phyloP scores from a whole-genome alignment of 441 rosid genomes.

The Eutrema salsugineum region DNA sequence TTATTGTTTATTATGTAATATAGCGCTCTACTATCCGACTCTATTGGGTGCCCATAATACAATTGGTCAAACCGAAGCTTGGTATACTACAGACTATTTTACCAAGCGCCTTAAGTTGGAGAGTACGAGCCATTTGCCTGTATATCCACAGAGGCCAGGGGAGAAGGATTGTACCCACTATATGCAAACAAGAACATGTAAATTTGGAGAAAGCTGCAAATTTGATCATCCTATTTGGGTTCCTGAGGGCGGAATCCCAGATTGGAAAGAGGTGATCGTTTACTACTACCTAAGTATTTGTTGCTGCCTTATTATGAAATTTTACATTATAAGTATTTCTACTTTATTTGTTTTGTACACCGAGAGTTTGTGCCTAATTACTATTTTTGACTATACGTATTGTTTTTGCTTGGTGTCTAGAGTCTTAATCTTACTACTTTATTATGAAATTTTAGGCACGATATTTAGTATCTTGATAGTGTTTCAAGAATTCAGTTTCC shows the following conservation, averaged over 20 bases:
- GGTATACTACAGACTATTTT: conserved; percentile 76
- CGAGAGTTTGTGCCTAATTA: background rate
- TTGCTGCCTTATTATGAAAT: conserved; percentile 12
- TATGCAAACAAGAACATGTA: conserved; percentile 99
- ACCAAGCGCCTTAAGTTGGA: conserved; percentile 92
- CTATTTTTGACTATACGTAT: background rate
- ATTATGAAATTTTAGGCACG: background rate
- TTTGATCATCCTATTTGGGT: conserved; percentile 99
- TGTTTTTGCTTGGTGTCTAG: conserved; percentile 16
- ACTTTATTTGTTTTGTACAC: conserved; percentile 4
- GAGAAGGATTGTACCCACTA: conserved; percentile 99
- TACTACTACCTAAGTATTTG: conserved; percentile 48
- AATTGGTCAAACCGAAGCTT: conserved; percentile 90
- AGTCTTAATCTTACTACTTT: background rate
- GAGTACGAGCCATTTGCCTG: conserved; percentile 74
- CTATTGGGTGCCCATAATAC: conserved; percentile 73
- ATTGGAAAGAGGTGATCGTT: conserved; percentile 99
- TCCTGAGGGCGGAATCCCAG: conserved; percentile 99
- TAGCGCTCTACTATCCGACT: conserved; percentile 90
- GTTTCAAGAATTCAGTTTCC: conserved; percentile 2
- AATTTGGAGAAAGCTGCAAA: conserved; percentile 96
- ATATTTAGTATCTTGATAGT: conserved; percentile 11
- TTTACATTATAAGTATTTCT: conserved; percentile 7
- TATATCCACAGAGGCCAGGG: conserved; percentile 94
- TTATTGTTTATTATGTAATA: conserved; percentile 59